Evolutionary conservation across 2,329 filamentous ascomycete genomes (phyloP), one percentile per base, ranked within the genome.

Genomic region (Cordyceps cateniannulata): DNA sequence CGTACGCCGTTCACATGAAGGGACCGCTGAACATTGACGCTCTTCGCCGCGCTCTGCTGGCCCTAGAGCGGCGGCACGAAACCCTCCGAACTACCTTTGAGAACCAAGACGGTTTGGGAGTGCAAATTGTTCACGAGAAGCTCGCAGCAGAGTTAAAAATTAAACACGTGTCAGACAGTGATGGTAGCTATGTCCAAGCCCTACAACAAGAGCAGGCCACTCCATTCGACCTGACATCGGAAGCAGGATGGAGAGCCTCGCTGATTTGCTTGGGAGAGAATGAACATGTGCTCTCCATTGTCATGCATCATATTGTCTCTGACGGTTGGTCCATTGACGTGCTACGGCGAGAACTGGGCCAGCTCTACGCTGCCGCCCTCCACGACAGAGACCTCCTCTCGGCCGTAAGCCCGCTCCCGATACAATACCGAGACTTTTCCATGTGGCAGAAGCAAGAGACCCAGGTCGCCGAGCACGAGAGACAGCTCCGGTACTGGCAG

Each of bases 281-380:
- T 0, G 62, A 69, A 1, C 60, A 69, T 54, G 24, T 69, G 2
- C 55, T 71, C 0, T 69, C 67, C 0, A 67, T 70, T 8, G 63
- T 68, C 3, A 68, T 71, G 65, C 69, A 71, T 42, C 69, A 70
- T 18, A 70, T 69, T 22, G 62, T 70, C 5, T 67, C 68, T 0
- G 69, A 71, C 44, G 69, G 69, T 0, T 70, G 69, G 69, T 71
- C 69, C 2, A 54, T 70, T 3, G 67, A 70, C 16, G 62, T 68
- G 22, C 32, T 70, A 0, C 58, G 61, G 1, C 54, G 45, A 1
- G 69, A 70, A 20, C 63, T 70, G 8, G 61, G 38, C 1, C 14
- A 32, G 4, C 64, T 69, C 29, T 71, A 69, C 32, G 55, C 62
- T 2, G 55, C 62, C 32, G 65, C 60, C 56, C 60, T 57, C 25